A percentile compares a stretch with the other conserved stretches of the same genome.
Evolutionary conservation across 2,329 filamentous ascomycete genomes (phyloP).

Genomic region (Trichoderma aggressivum): DNA sequence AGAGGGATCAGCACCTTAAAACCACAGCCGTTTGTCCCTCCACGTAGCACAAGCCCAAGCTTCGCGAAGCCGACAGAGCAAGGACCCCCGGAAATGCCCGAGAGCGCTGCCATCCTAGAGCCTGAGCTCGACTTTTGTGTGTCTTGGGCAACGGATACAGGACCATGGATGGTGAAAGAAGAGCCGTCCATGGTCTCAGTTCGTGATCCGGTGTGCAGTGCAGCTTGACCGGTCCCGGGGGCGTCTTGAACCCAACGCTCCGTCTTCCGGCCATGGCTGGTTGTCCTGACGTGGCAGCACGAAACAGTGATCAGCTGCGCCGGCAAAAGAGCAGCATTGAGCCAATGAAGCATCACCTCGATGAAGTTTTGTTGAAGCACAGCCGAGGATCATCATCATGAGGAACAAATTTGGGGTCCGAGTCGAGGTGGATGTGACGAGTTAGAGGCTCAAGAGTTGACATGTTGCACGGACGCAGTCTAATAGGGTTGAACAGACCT

Average conservation of each 20-base stretch:
- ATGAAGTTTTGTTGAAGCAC: constrained; percentile 7
- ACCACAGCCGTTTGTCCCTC: constrained; percentile 2
- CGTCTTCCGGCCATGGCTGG: constrained; percentile 6
- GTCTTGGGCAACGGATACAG: not conserved
- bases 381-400: constrained; percentile 16
- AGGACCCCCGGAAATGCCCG: constrained; percentile 2
- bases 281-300: constrained; percentile 19
- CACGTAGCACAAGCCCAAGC: not conserved
- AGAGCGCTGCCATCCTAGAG: not conserved
- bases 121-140: not conserved
- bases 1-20: constrained; percentile 16
- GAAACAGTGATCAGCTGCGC: constrained; percentile 19
- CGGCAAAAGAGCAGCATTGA: constrained; percentile 5
- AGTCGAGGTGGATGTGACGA: constrained; percentile 4
- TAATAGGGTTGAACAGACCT: constrained; percentile 6
- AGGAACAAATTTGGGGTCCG: not conserved
- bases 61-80: not conserved
- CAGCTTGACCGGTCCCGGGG: constrained; percentile 1
- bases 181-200: not conserved
- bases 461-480: constrained; percentile 9
- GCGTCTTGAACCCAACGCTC: not conserved
- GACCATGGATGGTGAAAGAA: not conserved
- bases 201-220: not conserved
- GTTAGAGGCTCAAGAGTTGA: constrained; percentile 13
- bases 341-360: constrained; percentile 11